Evolutionary conservation across 345 rosid genomes (phyloP).

Genomic region (Eutrema heterophyllum): DNA sequence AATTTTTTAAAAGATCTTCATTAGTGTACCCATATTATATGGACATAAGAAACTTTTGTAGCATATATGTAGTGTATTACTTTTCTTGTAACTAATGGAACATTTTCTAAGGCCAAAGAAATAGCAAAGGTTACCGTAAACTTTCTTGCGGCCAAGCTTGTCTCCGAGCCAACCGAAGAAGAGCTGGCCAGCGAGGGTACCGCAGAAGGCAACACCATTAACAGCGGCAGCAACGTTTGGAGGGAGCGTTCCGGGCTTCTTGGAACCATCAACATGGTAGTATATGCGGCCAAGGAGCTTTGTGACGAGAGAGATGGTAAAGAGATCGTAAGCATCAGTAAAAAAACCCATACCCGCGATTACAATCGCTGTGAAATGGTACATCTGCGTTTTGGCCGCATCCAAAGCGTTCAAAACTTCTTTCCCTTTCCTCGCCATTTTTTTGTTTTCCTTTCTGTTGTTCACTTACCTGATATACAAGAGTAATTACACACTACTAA

Average conservation of each 20-base stretch:
- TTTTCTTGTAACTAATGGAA: background rate
- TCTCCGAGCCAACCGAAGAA: slow-evolving; percentile 45
- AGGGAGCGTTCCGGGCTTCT: slow-evolving; percentile 35
- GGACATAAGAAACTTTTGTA: no score
- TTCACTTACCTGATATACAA: slow-evolving; percentile 1
- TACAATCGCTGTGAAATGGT: slow-evolving; percentile 41
- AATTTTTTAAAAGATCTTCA: no score
- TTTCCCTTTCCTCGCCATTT: slow-evolving; percentile 22
- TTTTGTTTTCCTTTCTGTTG: background rate
- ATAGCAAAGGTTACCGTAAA: slow-evolving; percentile 25
- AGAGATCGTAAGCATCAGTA: slow-evolving; percentile 44
- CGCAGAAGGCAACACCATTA: slow-evolving; percentile 32
- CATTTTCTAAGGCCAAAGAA: background rate
- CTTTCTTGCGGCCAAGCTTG: slow-evolving; percentile 40
- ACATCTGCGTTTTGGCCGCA: slow-evolving; percentile 39
- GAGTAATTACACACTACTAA: background rate
- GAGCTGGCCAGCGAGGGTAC: slow-evolving; percentile 37
- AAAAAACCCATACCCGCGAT: slow-evolving; percentile 47
- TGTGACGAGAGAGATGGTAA: slow-evolving; percentile 35
- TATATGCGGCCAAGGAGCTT: slow-evolving; percentile 46
- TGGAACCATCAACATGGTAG: slow-evolving; percentile 30
- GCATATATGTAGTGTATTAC: background rate
- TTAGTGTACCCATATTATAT: no score
- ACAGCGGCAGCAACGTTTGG: slow-evolving; percentile 35
- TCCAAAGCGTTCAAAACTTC: slow-evolving; percentile 41